A percentile compares a stretch with the other conserved stretches of the same genome.
Evolutionary conservation across 2,329 filamentous ascomycete genomes (phyloP).

Genomic region (Septoria linicola): DNA sequence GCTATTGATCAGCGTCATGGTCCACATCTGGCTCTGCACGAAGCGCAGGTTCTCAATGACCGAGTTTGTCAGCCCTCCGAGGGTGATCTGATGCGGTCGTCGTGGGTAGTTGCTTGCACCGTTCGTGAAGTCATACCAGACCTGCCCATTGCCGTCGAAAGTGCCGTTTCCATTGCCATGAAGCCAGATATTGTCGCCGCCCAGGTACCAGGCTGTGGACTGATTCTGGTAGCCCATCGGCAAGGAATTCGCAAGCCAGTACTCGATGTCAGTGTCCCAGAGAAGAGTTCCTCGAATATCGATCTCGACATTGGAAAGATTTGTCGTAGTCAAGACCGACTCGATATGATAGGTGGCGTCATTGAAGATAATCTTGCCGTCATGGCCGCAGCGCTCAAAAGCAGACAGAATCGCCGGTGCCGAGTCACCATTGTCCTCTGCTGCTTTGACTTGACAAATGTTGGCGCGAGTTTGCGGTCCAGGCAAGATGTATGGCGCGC

Average conservation of each 20-base stretch:
- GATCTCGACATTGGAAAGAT: slow-evolving; percentile 49
- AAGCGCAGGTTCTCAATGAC: slow-evolving; percentile 52
- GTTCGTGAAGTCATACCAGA: slow-evolving; percentile 54
- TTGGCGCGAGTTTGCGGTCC: slow-evolving; percentile 12
- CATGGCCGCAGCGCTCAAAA: slow-evolving; percentile 50
- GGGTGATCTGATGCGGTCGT: slow-evolving; percentile 55
- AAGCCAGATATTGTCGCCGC: slow-evolving; percentile 53
- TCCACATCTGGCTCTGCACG: slow-evolving; percentile 60
- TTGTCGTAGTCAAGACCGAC: slow-evolving; percentile 51
- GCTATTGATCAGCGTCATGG: slow-evolving; percentile 54
- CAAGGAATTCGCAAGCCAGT: slow-evolving; percentile 55
- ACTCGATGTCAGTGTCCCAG: slow-evolving; percentile 46
- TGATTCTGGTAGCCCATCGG: slow-evolving; percentile 57
- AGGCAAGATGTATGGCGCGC: slow-evolving; percentile 15
- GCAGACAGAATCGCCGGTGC: slow-evolving; percentile 53
- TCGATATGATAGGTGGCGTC: slow-evolving; percentile 52
- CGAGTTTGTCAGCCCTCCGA: slow-evolving; percentile 51
- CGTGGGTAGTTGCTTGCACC: slow-evolving; percentile 49
- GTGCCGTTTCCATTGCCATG: slow-evolving; percentile 54
- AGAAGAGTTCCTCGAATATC: slow-evolving; percentile 51
- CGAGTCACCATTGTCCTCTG: slow-evolving; percentile 42
- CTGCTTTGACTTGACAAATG: slow-evolving; percentile 13
- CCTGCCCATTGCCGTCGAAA: slow-evolving; percentile 60
- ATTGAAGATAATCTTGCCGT: slow-evolving; percentile 53
- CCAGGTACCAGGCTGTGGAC: slow-evolving; percentile 55